Base-by-base conservation (phyloP, 2,329 filamentous ascomycete species). In the Thermochaetoides dissita region DNA sequence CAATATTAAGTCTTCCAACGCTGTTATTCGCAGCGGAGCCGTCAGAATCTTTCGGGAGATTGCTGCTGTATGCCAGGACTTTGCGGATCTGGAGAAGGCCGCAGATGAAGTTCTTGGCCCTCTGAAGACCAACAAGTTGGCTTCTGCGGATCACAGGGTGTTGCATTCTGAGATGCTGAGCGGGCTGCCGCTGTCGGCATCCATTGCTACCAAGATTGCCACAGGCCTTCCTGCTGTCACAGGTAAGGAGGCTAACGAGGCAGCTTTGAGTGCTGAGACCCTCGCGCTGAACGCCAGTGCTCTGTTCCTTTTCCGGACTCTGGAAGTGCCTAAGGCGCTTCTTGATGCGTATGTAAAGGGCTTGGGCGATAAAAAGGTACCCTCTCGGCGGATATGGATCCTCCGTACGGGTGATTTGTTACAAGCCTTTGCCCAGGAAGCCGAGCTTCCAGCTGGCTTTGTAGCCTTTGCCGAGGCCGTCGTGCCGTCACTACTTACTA, bases 1-100 rank as follows among this genome's bases (percentile, higher is more conserved):
- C 34, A 94, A 87, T 57, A 70, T 88, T 59, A 95, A 94, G 61
- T 96, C 91, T 1, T 88, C 83, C 55, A 96, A 94, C 58, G 66
- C 75, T 10, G 62, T 63, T 2, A 85, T 95, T 47, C 79, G 89
- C 43, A 74, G 74, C 47, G 87, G 86, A 24, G 83, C 84, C 7
- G 63, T 88, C 17, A 69, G 72, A 34, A 82, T 82, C 7, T 94
- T 96, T 58, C 71, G 72, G 49, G 72, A 74, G 8, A 67, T 88
- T n/a, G 73, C 84, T 30, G 59, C 64, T 35, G 71, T 73, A 51
- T 83, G 76, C 50, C 58, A 64, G 38, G 72, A 84, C 48, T 61
- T 68, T 6, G 59, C 66, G 3, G 60, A 69, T 5, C 63, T 94
- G 35, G 70, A 75, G 32, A 80, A 82, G 53, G 73, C 88, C 36